Evolutionary conservation across 169 alveolate species (phyloP), one percentile per base, ranked within the genome.

Genomic region (Plasmodium yoelii): DNA sequence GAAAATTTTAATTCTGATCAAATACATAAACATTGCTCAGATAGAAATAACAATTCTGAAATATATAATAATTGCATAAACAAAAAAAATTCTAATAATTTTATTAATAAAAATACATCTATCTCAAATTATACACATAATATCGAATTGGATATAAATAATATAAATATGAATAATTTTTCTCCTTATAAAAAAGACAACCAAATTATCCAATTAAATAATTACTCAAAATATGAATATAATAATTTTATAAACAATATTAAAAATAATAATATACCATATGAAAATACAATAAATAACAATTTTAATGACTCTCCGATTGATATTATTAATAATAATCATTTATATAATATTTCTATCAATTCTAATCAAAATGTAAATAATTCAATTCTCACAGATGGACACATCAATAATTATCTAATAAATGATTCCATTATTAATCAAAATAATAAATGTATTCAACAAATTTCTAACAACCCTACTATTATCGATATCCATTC

Each of bases 261-360:
- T 5, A 60, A 19, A n/a, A 71, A 71, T 59, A 53, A 73, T 47
- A 47, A 34, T 61, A 51, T 71, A 9, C 34, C 22, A 44, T 73
- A 73, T 44, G 46, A 12, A 56, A 56, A 42, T 22, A 10, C 60
- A 26, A 73, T 73, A 61, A 73, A 57, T 57, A 73, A 39, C 46
- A 46, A 26, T 10, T 73, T 59, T 73, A 28, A 42, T 59, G 87
- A 73, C 13, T 51, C 49, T 2, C 46, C 34, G 13, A 18, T 28
- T 7, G 12, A 39, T 28, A 47, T 49, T 73, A 9, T 42, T 59
- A 73, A 13, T 26, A 57, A 7, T 5, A 46, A n/a, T 1, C 28
- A 73, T 73, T 59, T 46, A 49, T 56, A 34, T 15, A 59, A 12
- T 18, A 42, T 46, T 5, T 51, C 60, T 59, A 39, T 57, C 22